Base-by-base conservation (phyloP, 192 early-diverging fungal genomes). In the Mortierella hygrophila region DNA sequence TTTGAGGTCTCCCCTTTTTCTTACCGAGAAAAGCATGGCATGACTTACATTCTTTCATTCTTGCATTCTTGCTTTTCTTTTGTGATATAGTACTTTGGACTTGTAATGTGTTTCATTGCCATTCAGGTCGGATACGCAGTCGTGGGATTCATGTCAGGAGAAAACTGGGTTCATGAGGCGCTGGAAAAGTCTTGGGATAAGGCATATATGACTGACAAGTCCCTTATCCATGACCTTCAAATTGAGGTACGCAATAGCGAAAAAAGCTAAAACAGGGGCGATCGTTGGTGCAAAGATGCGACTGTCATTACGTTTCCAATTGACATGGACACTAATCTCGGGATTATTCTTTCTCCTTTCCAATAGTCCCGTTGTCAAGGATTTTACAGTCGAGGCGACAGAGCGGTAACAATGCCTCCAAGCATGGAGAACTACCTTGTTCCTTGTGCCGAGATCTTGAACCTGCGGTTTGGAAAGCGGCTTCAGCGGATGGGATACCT, bases 301-400 rank as follows among this genome's bases (percentile, higher is more conserved):
- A 20, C 6, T 11, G 37, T 18, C 68, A 41, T 21, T 21, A 8
- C 21, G 40, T 26, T 42, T 8, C 6, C 21, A 46, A 15, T 46
- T 46, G 44, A 46, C 44, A 72, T 18, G 44, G 41, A 47, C 4
- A 72, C 29, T 72, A 16, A 72, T 29, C 21, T 20, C 2, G 9
- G 9, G 38, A 41, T n/a, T 44, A 10, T 18, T 44, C n/a, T 20
- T 41, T 52, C 6, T 32, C 26, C 60, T 9, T 65, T 10, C 7
- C 26, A 2, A 37, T 78, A 86, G 84, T 74, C 81, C n/a, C 42
- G 72, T 40, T 86, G 84, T 21, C 75, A 81, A 78, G 84, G 84
- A 6, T 86, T 86, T 55, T 35, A 47, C 16, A 60, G 70, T 20
- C 75, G 55, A 18, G 71, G 77, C 4, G 84, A 86, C 63, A 49